Base-by-base conservation (phyloP, 345 rosid genomes). In the Brassica rapa region DNA sequence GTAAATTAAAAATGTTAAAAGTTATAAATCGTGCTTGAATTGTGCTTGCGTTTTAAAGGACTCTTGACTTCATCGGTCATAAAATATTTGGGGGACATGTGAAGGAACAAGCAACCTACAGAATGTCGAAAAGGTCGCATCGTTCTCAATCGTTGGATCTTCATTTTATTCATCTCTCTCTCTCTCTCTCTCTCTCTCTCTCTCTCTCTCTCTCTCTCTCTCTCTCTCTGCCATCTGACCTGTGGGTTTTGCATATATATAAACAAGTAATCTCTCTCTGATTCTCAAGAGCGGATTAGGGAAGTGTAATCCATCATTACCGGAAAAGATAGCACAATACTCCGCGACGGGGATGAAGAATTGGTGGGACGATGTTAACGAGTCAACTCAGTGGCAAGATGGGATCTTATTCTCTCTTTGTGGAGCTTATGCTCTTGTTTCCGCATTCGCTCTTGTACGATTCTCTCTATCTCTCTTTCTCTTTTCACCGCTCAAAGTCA, bases 321-420 rank as follows among this genome's bases (percentile, higher is more conserved):
- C 19, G 27, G 14, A n/a, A 6, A 33, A n/a, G 67, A 23, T 51
- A 46, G 16, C 41, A 29, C 57, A 33, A 46, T 1, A 27, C 19
- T 16, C 62, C 2, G 70, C 65, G 24, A 64, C 73, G 82, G 62
- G 78, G 41, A 43, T 83, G 19, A 60, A 77, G 59, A 82, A 71
- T 51, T 91, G 98, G 98, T 93, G 98, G 98, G 89, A 87, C 1
- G 89, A 89, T 82, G 86, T 93, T 86, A 89, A 93, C 77, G 96
- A 89, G 64, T 90, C 97, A n/a, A 62, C 85, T 78, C 83, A 74
- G 51, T 95, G 98, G 98, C 99, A 95, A 73, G 92, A 95, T 77
- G 96, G 96, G 83, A 86, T 95, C 80, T 95, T 88, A 75, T 95
- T 85, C 80, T 62, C 93, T 73, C 98, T 95, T 15, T 93, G 94